Percentiles rank a stretch among this genome's conserved stretches.
phyloP scores from a whole-genome alignment of 495 filamentous ascomycete species.

The Daldinia decipiens region DNA sequence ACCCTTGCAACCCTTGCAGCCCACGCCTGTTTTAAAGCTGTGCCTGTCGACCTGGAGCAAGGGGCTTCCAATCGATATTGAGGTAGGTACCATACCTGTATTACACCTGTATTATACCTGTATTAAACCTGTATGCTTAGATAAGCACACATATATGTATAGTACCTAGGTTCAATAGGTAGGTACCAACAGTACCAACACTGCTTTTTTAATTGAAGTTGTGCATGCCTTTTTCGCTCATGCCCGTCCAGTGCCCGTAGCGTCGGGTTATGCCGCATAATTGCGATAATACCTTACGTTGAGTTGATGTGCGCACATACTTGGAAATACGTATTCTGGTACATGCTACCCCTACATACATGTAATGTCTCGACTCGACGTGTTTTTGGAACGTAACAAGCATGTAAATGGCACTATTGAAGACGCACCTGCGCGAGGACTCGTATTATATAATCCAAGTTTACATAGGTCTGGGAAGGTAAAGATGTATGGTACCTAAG shows the following conservation, averaged over 20 bases:
- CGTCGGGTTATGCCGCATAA: slow-evolving; percentile 30
- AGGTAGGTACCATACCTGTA: too few relatives aligned
- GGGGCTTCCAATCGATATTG: slow-evolving; percentile 2
- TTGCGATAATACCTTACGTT: slow-evolving; percentile 4
- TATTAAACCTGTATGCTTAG: too few relatives aligned
- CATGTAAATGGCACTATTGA: not conserved
- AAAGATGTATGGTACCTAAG: too few relatives aligned
- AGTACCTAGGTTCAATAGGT: too few relatives aligned
- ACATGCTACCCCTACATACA: not conserved
- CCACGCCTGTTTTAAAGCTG: slow-evolving; percentile 23
- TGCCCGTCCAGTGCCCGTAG: slow-evolving; percentile 12
- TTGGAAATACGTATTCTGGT: not conserved
- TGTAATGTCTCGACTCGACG: not conserved
- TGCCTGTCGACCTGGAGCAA: slow-evolving; percentile 31
- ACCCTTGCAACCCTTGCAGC: slow-evolving; percentile 22
- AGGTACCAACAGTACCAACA: too few relatives aligned
- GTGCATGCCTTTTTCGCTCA: not conserved
- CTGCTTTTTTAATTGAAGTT: slow-evolving; percentile 1
- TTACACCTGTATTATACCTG: too few relatives aligned
- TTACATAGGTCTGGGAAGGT: too few relatives aligned
- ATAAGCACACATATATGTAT: too few relatives aligned
- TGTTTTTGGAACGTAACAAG: not conserved
- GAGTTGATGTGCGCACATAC: not conserved
- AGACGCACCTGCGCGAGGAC: not conserved
- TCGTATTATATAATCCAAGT: not conserved